These are phyloP conservation scores for Nepenthes gracilis DNA, from an alignment of 148 eudicot genomes.

Conservation along the genomic window DNA sequence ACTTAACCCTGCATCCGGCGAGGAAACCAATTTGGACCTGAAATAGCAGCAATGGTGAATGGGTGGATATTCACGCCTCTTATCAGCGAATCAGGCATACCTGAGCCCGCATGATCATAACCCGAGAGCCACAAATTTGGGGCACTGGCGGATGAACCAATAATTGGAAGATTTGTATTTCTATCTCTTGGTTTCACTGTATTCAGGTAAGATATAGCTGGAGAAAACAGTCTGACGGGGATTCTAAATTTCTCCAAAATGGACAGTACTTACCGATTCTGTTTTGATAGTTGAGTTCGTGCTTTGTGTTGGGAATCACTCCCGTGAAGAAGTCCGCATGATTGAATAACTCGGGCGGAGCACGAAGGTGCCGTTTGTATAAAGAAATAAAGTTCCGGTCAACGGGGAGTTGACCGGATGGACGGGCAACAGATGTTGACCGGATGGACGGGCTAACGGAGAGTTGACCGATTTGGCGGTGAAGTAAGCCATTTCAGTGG, in stretches of 20 bases:
- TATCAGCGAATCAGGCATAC: constrained; percentile 15
- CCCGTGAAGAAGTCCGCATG: too few species aligned
- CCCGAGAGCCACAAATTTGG: constrained; percentile 15
- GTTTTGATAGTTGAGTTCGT: too few species aligned
- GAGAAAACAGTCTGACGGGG: constrained; percentile 32
- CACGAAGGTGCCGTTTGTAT: too few species aligned
- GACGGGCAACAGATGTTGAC: too few species aligned
- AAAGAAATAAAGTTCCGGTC: too few species aligned
- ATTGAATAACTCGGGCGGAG: too few species aligned
- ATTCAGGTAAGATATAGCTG: constrained; percentile 17
- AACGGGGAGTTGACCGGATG: too few species aligned
- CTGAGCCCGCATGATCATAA: constrained; percentile 16
- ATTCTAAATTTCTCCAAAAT: constrained; percentile 13
- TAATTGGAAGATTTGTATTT: constrained; percentile 9
- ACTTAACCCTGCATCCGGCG: constrained; percentile 19
- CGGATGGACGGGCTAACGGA: too few species aligned
- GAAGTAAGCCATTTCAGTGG: too few species aligned
- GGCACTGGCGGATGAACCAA: constrained; percentile 2
- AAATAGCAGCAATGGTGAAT: constrained; percentile 16
- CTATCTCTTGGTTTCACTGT: constrained; percentile 18
- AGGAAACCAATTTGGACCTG: constrained; percentile 24
- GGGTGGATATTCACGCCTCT: constrained; percentile 21
- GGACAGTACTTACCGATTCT: background rate
- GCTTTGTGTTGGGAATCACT: too few species aligned
- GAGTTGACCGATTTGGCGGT: too few species aligned